Evolutionary conservation across 1,284 basidiomycete genomes (phyloP).

Genomic region (Moniliella sp.): DNA sequence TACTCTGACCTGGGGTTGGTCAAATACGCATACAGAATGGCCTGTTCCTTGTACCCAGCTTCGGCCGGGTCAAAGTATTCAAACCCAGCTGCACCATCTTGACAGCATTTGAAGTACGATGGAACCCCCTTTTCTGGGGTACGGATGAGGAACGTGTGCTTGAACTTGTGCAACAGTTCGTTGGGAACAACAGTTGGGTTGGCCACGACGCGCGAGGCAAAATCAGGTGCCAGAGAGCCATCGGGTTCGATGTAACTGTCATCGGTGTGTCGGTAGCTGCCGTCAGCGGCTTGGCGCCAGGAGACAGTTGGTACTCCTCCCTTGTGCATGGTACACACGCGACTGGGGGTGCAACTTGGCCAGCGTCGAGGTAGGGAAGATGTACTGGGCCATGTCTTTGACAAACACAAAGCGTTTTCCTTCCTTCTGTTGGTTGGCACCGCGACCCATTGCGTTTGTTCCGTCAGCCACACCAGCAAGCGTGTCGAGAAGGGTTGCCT

Average conservation of each 20-base stretch:
- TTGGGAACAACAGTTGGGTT: slow-evolving; percentile 27
- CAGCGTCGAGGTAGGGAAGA: slow-evolving; percentile 13
- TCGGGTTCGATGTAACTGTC: not conserved
- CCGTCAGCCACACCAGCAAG: too few relatives aligned
- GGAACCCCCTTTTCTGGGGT: slow-evolving; percentile 25
- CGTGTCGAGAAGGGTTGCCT: too few relatives aligned
- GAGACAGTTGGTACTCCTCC: not conserved
- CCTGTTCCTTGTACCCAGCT: slow-evolving; percentile 18
- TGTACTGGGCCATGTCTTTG: slow-evolving; percentile 25
- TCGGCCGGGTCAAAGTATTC: slow-evolving; percentile 26
- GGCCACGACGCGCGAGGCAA: not conserved
- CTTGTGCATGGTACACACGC: slow-evolving; percentile 11
- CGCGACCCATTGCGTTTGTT: too few relatives aligned
- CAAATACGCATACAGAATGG: slow-evolving; percentile 24
- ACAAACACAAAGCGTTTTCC: not conserved
- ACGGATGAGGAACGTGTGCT: slow-evolving; percentile 28
- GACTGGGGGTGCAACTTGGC: slow-evolving; percentile 17
- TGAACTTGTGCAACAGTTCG: slow-evolving; percentile 17
- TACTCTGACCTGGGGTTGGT: slow-evolving; percentile 18
- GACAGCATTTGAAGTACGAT: slow-evolving; percentile 25
- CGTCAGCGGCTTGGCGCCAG: not conserved
- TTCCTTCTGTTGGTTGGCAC: slow-evolving; percentile 7
- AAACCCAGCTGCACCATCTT: slow-evolving; percentile 25
- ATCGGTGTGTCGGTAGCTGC: not conserved
- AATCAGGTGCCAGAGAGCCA: not conserved